phyloP scores from a whole-genome alignment of 768 basidiomycete genomes.

The Hortiboletus flavorubellus region DNA sequence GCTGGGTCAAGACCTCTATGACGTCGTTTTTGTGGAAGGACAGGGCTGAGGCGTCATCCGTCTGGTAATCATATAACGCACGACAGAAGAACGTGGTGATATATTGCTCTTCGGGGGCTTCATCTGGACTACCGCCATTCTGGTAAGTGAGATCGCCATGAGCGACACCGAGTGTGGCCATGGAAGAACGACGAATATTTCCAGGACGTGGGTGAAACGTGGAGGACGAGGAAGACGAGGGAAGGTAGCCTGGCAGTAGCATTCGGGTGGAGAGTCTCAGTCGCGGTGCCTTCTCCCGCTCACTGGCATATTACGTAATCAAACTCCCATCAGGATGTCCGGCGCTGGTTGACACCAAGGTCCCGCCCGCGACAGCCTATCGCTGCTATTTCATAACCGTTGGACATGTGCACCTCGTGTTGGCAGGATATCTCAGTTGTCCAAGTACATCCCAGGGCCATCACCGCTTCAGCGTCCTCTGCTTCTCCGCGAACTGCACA shows the following conservation, averaged over 20 bases:
- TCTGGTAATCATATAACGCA: conserved; percentile 88
- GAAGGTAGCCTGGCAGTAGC: conserved; percentile 14
- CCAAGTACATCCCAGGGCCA: background rate
- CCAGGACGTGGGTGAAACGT: conserved; percentile 2
- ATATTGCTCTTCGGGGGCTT: conserved; percentile 52
- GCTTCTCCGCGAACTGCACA: conserved; percentile 95
- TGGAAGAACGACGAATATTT: conserved; percentile 6
- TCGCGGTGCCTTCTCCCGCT: conserved; percentile 10
- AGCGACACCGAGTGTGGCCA: conserved; percentile 26
- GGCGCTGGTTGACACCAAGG: background rate
- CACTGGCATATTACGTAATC: conserved; percentile 26
- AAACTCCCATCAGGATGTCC: background rate
- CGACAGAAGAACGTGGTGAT: conserved; percentile 80
- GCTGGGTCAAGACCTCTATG: conserved; percentile 88
- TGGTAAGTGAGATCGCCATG: conserved; percentile 21
- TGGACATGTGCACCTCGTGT: background rate
- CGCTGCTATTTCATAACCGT: conserved; percentile 12
- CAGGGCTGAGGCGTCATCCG: conserved; percentile 84
- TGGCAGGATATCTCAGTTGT: background rate
- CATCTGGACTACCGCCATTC: conserved; percentile 24
- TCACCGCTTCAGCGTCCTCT: conserved; percentile 77
- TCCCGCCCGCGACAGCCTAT: conserved; percentile 3
- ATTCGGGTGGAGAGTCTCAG: conserved; percentile 13
- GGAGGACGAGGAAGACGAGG: conserved; percentile 9
- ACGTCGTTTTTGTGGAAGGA: conserved; percentile 85